phyloP scores from a whole-genome alignment of 805 yeast species.

The Monosporozyma siamensis region DNA sequence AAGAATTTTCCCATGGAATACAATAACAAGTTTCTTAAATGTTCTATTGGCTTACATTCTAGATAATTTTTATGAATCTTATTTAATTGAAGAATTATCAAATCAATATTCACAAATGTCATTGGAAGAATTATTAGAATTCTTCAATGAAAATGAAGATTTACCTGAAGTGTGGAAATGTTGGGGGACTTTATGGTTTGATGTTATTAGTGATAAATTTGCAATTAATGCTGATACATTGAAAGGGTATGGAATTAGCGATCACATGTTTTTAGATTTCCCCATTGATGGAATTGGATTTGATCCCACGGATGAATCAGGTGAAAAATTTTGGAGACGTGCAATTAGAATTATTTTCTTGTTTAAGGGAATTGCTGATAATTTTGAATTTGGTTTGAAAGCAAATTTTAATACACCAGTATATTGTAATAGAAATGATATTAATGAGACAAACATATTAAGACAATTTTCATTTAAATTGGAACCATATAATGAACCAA shows the following conservation, averaged over 20 bases:
- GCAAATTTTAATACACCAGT: conserved; percentile 12
- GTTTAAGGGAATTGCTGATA: conserved; percentile 25
- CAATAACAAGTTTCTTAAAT: conserved; percentile 54
- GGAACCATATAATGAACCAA: conserved; percentile 6
- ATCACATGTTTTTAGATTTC: conserved; percentile 47
- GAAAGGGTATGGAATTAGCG: conserved; percentile 48
- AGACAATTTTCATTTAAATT: conserved; percentile 21
- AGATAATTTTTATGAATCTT: conserved; percentile 18
- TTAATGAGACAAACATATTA: conserved; percentile 12
- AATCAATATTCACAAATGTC: conserved; percentile 18
- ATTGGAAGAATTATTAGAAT: conserved; percentile 36
- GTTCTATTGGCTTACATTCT: conserved; percentile 35
- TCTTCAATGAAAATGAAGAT: conserved; percentile 50
- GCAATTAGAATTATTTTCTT: conserved; percentile 24
- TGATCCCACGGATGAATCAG: conserved; percentile 30
- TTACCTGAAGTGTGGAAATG: conserved; percentile 75
- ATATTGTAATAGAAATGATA: conserved; percentile 10
- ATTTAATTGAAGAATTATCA: conserved; percentile 17
- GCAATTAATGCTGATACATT: conserved; percentile 30
- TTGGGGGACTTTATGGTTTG: conserved; percentile 81
- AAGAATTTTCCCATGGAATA: conserved; percentile 60
- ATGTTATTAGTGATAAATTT: conserved; percentile 42
- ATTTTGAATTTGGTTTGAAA: conserved; percentile 12
- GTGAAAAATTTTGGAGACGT: conserved; percentile 29
- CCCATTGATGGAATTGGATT: conserved; percentile 55